Conservation (phyloP, 192 early-diverging fungal species). For the Backusella morwellensis region DNA sequence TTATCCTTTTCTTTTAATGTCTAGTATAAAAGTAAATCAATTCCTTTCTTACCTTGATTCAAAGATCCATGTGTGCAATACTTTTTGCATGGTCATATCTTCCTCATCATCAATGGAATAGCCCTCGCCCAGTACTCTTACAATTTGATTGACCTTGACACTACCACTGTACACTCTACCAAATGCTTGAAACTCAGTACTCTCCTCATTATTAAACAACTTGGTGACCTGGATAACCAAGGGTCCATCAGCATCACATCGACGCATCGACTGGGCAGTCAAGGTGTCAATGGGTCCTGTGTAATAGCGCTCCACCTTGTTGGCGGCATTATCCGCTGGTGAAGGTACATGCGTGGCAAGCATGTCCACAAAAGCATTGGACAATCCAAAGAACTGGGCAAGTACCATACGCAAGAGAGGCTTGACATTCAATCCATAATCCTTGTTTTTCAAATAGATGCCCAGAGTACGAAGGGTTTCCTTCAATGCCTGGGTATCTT, state of each 20-base stretch:
- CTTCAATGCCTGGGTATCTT: slow-evolving; percentile 71
- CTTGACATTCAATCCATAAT: slow-evolving; percentile 81
- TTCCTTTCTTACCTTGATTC: slow-evolving; percentile 65
- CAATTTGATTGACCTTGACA: slow-evolving; percentile 68
- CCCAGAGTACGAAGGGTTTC: slow-evolving; percentile 72
- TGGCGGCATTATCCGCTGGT: slow-evolving; percentile 71
- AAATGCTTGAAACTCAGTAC: slow-evolving; percentile 84
- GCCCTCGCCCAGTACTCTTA: slow-evolving; percentile 90
- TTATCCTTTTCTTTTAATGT: no score
- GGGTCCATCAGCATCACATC: slow-evolving; percentile 86
- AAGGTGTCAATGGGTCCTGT: slow-evolving; percentile 59
- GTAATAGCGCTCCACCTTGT: slow-evolving; percentile 61
- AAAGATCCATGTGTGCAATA: slow-evolving; percentile 71
- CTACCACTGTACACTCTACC: slow-evolving; percentile 96
- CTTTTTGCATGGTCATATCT: slow-evolving; percentile 86
- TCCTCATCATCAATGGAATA: slow-evolving; percentile 94
- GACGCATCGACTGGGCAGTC: slow-evolving; percentile 66
- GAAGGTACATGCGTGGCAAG: slow-evolving; percentile 73
- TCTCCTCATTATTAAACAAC: slow-evolving; percentile 85
- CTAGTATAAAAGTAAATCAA: neutral
- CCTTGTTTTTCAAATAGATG: slow-evolving; percentile 75
- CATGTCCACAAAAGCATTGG: slow-evolving; percentile 92
- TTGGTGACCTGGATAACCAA: slow-evolving; percentile 93
- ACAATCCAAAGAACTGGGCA: slow-evolving; percentile 88
- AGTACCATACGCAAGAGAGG: slow-evolving; percentile 81